phyloP scores from a whole-genome alignment of 192 early-diverging fungal species.

The Oehlia diaphana region DNA sequence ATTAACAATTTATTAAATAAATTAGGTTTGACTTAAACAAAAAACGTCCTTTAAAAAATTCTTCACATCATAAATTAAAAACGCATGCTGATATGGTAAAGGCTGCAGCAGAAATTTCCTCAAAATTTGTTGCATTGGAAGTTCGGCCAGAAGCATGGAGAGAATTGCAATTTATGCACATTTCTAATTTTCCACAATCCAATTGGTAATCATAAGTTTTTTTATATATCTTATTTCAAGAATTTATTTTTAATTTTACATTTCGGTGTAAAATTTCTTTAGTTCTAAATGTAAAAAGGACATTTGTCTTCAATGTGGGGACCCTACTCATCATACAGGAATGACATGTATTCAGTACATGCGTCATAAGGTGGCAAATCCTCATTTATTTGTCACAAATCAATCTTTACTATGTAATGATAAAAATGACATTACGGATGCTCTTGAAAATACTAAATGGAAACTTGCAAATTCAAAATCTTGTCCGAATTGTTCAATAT shows the following conservation, averaged over 20 bases:
- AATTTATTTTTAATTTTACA: not conserved
- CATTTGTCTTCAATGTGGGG: constrained; percentile 56
- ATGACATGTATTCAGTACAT: constrained; percentile 47
- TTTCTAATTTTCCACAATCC: constrained; percentile 48
- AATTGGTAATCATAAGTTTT: constrained; percentile 42
- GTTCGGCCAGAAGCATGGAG: constrained; percentile 54
- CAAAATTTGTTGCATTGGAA: constrained; percentile 48
- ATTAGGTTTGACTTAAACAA: not conserved
- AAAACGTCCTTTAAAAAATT: not conserved
- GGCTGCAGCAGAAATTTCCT: constrained; percentile 36
- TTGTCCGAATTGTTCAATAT: constrained; percentile 65
- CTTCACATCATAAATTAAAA: constrained; percentile 11
- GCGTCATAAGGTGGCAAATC: constrained; percentile 34
- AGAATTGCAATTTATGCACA: constrained; percentile 59
- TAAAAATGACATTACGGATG: constrained; percentile 32
- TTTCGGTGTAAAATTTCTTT: constrained; percentile 25
- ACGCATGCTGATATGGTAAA: constrained; percentile 20
- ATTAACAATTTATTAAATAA: not conserved
- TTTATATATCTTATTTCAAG: not conserved
- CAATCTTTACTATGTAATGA: not conserved
- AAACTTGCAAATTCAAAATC: constrained; percentile 50
- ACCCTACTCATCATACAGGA: constrained; percentile 41
- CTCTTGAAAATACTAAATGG: constrained; percentile 48
- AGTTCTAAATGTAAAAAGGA: constrained; percentile 39
- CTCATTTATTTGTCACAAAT: not conserved